Evolutionary conservation across 306 rosid species (phyloP).

Genomic region (Ochetophila trinervis): DNA sequence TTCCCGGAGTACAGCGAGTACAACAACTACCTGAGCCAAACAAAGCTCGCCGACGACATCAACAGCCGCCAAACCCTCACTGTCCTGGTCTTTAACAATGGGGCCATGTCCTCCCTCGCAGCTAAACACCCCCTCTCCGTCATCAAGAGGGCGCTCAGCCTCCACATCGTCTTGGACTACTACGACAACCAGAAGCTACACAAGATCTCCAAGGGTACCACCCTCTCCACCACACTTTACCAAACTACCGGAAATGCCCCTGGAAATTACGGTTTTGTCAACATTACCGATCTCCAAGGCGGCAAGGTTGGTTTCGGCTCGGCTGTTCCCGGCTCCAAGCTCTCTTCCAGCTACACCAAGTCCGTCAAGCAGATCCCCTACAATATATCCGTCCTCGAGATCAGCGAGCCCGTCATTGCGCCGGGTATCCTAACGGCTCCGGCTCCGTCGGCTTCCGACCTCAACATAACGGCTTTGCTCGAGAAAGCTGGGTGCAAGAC

Average conservation of each 20-base stretch:
- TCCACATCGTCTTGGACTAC: constrained; percentile 76
- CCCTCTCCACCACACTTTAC: constrained; percentile 74
- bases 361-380: constrained; percentile 73
- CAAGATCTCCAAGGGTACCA: constrained; percentile 69
- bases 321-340: constrained; percentile 81
- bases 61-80: constrained; percentile 83
- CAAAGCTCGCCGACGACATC: constrained; percentile 79
- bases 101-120: constrained; percentile 52
- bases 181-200: constrained; percentile 76
- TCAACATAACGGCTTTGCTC: constrained; percentile 62
- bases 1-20: constrained; percentile 53
- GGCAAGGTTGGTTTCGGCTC: constrained; percentile 94
- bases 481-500: constrained; percentile 83
- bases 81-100: constrained; percentile 65
- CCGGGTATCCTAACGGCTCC: constrained; percentile 81
- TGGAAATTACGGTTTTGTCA: constrained; percentile 74
- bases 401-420: constrained; percentile 65
- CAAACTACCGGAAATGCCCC: constrained; percentile 85
- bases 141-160: constrained; percentile 67
- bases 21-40: constrained; percentile 51
- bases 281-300: constrained; percentile 79
- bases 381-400: constrained; percentile 78
- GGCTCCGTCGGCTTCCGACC: constrained; percentile 58
- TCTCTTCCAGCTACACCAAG: constrained; percentile 73
- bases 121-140: constrained; percentile 72